Base-by-base conservation (phyloP, 163 green algal genomes). In the Scenedesmus sp. region DNA sequence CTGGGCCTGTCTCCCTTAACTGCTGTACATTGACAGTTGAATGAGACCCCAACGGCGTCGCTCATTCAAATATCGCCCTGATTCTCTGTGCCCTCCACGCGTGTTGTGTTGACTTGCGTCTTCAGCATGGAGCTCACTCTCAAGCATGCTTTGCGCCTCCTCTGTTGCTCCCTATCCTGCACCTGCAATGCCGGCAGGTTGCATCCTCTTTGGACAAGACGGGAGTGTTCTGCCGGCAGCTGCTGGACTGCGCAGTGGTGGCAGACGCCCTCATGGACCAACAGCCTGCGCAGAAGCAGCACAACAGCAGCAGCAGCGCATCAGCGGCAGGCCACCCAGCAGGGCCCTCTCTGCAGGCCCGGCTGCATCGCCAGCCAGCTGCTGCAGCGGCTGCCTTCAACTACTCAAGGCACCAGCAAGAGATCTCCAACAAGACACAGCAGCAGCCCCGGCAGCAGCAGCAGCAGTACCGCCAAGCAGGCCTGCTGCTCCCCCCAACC, bases 171-270 rank as follows among this genome's bases (percentile, higher is more conserved):
- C n/a, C n/a, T n/a, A n/a, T n/a, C n/a, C n/a, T 86, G n/a, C 12
- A 37, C 30, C 30, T 30, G 13, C 4, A 6, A n/a, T 46, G 10
- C 46, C 73, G 81, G 30, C 79, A 91, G 87, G 61, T 89, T 22
- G 49, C 88, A 3, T 5, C 61, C 10, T 89, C 81, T 1, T 49
- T 92, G 24, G 88, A 92, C 81, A 92, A 92, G 37, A 85, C 81
- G 1, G 88, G 88, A 6, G 46, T 92, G 16, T 92, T 92, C 65
- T 92, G 88, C 44, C 88, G 88, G 18, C 81, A 92, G 46, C 37
- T 81, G 7, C 81, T 88, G 24, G 88, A 92, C 81, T 92, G 88
- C n/a, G 81, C 81, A n/a, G 88, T 88, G 0, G 81, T 92, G 33
- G 88, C 81, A 15, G 80, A 83, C 44, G 88, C 88, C 24, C 88